Evolutionary conservation across 2,329 filamentous ascomycete species (phyloP).

Genomic region (Cryoendolithus antarcticus): DNA sequence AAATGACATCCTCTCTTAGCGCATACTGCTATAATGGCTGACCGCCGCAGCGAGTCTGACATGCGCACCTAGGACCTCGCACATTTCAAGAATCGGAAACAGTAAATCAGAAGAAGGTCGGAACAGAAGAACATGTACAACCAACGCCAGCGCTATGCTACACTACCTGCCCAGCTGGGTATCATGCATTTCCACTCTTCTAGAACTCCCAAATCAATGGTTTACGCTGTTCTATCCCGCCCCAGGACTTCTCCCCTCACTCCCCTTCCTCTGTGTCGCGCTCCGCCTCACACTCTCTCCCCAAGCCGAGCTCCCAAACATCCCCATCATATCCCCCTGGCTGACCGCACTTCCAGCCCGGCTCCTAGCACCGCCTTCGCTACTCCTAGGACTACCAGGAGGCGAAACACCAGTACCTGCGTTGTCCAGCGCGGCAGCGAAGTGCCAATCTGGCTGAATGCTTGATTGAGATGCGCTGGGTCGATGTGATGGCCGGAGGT

Average conservation of each 20-base stretch:
- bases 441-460: slow-evolving; percentile 33
- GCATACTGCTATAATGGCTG: too few species aligned
- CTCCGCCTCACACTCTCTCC: slow-evolving; percentile 83
- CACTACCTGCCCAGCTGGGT: too few species aligned
- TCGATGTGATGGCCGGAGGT: slow-evolving; percentile 7
- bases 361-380: slow-evolving; percentile 32
- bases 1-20: too few species aligned
- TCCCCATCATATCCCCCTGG: slow-evolving; percentile 65
- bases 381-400: slow-evolving; percentile 13
- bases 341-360: slow-evolving; percentile 58
- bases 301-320: slow-evolving; percentile 84
- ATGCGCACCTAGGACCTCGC: too few species aligned
- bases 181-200: too few species aligned
- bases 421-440: slow-evolving; percentile 31
- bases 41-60: too few species aligned
- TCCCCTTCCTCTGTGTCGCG: slow-evolving; percentile 45
- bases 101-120: too few species aligned
- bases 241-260: neutral
- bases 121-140: too few species aligned
- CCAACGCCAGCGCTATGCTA: too few species aligned
- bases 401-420: slow-evolving; percentile 15
- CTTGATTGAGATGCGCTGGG: slow-evolving; percentile 15
- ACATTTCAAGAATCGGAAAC: too few species aligned
- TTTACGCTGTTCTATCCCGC: too few species aligned
- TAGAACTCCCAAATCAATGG: too few species aligned